Evolutionary conservation across 495 filamentous ascomycete genomes (phyloP).

Genomic region (Rusavskia elegans): DNA sequence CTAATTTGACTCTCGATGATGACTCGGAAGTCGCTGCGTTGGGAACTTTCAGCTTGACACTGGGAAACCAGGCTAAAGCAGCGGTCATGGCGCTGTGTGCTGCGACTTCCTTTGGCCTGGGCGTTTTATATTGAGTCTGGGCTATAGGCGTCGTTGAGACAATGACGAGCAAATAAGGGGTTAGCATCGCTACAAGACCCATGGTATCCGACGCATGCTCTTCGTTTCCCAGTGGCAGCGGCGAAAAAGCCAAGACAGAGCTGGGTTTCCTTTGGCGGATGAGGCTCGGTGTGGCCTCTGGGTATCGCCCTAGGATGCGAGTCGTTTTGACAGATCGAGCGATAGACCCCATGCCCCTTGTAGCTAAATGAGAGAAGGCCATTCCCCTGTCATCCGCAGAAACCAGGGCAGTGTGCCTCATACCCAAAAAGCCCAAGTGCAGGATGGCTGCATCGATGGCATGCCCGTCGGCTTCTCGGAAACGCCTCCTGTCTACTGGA

Average conservation of each 20-base stretch:
- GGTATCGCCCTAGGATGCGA: constrained; percentile 83
- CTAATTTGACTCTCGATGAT: constrained; percentile 66
- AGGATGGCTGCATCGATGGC: constrained; percentile 57
- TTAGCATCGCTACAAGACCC: constrained; percentile 89
- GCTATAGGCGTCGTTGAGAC: constrained; percentile 93
- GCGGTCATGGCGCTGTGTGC: constrained; percentile 84
- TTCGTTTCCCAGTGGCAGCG: constrained; percentile 80
- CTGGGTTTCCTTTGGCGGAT: constrained; percentile 72
- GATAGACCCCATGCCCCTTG: constrained; percentile 72
- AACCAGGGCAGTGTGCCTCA: constrained; percentile 84
- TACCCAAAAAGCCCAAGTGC: constrained; percentile 91
- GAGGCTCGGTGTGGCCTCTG: constrained; percentile 36
- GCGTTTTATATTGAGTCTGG: constrained; percentile 86
- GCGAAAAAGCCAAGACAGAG: constrained; percentile 82
- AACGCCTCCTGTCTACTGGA: constrained; percentile 48
- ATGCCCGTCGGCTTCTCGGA: constrained; percentile 69
- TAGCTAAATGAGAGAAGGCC: constrained; percentile 95
- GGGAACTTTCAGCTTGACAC: constrained; percentile 72
- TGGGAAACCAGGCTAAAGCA: constrained; percentile 92
- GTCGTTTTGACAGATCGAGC: constrained; percentile 77
- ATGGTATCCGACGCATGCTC: constrained; percentile 76
- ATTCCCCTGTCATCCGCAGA: constrained; percentile 94
- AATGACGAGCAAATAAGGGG: constrained; percentile 86
- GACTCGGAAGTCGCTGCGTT: constrained; percentile 33
- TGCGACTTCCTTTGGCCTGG: constrained; percentile 75